Percentiles rank a stretch among this genome's conserved stretches.
phyloP scores from a whole-genome alignment of 2,329 filamentous ascomycete genomes.

The Fusarium anguioides region DNA sequence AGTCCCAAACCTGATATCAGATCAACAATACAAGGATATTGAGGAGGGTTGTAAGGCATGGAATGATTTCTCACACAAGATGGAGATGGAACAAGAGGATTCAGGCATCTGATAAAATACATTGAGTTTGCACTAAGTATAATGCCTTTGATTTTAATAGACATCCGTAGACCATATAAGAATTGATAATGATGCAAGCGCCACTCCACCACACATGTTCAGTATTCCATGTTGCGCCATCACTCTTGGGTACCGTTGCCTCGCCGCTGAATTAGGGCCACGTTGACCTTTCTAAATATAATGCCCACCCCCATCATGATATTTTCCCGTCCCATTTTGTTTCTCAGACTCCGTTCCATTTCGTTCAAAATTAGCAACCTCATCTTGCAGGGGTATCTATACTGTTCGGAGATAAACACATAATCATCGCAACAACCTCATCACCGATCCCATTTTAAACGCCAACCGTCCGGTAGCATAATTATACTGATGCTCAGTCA shows the following conservation, averaged over 20 bases:
- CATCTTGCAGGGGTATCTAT: slow-evolving; percentile 44
- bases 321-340: slow-evolving; percentile 15
- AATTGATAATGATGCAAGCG: neutral
- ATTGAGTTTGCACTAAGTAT: neutral
- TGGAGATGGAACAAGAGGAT: slow-evolving; percentile 35
- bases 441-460: slow-evolving; percentile 22
- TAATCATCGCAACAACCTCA: slow-evolving; percentile 24
- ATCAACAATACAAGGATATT: slow-evolving; percentile 24
- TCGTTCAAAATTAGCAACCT: slow-evolving; percentile 36
- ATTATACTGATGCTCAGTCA: slow-evolving; percentile 42
- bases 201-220: neutral
- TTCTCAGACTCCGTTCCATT: slow-evolving; percentile 22
- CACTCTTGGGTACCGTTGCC: neutral
- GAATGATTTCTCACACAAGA: slow-evolving; percentile 21
- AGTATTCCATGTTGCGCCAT: neutral
- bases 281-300: slow-evolving; percentile 14
- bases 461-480: slow-evolving; percentile 21
- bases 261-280: neutral
- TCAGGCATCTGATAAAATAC: slow-evolving; percentile 29
- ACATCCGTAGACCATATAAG: slow-evolving; percentile 10
- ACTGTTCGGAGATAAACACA: slow-evolving; percentile 37
- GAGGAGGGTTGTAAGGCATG: slow-evolving; percentile 29
- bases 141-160: slow-evolving; percentile 6
- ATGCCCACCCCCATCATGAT: neutral
- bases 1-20: slow-evolving; percentile 29